These are phyloP conservation scores for Mycosphaerella sp. DNA, from an alignment of 2,329 filamentous ascomycete genomes.

Conservation along the genomic window DNA sequence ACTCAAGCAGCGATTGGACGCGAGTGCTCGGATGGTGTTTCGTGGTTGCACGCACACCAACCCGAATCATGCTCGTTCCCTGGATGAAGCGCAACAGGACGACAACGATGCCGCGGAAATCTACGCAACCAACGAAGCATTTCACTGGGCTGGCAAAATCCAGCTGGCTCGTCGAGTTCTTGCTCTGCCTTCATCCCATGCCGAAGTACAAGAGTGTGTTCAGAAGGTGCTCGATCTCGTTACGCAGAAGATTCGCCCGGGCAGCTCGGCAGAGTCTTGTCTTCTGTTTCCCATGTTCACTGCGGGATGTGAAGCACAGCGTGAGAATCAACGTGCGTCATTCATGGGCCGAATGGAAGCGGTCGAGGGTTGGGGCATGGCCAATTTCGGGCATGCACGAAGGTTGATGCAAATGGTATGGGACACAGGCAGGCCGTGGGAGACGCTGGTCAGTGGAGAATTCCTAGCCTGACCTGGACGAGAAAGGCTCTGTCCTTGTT, in stretches of 20 bases:
- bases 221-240: conserved; percentile 58
- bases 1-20: conserved; percentile 56
- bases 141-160: conserved; percentile 71
- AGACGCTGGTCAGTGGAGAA: conserved; percentile 59
- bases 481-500: no score
- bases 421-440: conserved; percentile 63
- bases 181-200: conserved; percentile 52
- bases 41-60: conserved; percentile 41
- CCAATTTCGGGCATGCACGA: conserved; percentile 59
- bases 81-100: conserved; percentile 28
- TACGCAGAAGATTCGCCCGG: conserved; percentile 52
- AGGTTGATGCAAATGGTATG: conserved; percentile 63
- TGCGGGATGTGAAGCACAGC: conserved; percentile 66
- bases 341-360: conserved; percentile 61
- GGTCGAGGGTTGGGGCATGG: conserved; percentile 69
- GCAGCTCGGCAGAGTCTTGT: conserved; percentile 67
- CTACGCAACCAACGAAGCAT: conserved; percentile 67
- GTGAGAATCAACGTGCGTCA: conserved; percentile 50
- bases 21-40: conserved; percentile 43
- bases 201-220: conserved; percentile 58
- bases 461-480: conserved; percentile 53
- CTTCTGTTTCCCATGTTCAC: conserved; percentile 77
- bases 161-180: conserved; percentile 70
- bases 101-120: conserved; percentile 59
- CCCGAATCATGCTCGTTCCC: conserved; percentile 34